These are phyloP conservation scores for Hypoxylon rubiginosum DNA, from an alignment of 2,329 filamentous ascomycete genomes.

Conservation along the genomic window DNA sequence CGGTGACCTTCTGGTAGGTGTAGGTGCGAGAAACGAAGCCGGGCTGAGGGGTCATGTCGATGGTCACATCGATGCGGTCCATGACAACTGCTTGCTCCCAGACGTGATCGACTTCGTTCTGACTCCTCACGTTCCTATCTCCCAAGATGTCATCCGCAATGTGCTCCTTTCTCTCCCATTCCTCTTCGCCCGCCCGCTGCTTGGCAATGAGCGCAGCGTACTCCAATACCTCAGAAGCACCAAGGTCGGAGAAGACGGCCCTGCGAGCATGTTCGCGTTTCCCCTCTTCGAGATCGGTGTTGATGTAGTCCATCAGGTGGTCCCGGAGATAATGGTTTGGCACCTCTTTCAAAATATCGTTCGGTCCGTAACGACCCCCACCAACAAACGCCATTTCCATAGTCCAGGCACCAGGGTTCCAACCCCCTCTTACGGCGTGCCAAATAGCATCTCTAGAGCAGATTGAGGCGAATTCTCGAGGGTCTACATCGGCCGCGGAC, in stretches of 20 bases:
- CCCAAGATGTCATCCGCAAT: background rate
- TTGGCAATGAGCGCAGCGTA: constrained; percentile 1
- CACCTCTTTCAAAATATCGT: constrained; percentile 22
- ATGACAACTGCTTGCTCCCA: background rate
- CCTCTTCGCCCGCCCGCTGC: background rate
- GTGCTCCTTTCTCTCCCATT: background rate
- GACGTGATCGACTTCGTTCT: background rate
- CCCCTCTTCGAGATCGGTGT: constrained; percentile 6
- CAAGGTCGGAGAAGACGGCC: constrained; percentile 18
- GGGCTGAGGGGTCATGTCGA: background rate
- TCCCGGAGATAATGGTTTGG: constrained; percentile 22
- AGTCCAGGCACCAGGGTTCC: background rate
- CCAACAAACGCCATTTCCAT: background rate
- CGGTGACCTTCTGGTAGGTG: background rate
- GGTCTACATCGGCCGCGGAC: background rate
- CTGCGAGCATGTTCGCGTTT: constrained; percentile 5
- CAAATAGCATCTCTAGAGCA: constrained; percentile 3
- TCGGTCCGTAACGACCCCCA: constrained; percentile 18
- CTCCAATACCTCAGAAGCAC: background rate
- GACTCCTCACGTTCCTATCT: background rate
- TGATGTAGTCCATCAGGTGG: constrained; percentile 21
- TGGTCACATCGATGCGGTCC: background rate
- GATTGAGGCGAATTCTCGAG: background rate
- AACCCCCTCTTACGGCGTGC: constrained; percentile 4
- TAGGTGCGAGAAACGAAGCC: background rate